Conservation (phyloP, 345 rosid species). For the Hypericum androsaemum region DNA sequence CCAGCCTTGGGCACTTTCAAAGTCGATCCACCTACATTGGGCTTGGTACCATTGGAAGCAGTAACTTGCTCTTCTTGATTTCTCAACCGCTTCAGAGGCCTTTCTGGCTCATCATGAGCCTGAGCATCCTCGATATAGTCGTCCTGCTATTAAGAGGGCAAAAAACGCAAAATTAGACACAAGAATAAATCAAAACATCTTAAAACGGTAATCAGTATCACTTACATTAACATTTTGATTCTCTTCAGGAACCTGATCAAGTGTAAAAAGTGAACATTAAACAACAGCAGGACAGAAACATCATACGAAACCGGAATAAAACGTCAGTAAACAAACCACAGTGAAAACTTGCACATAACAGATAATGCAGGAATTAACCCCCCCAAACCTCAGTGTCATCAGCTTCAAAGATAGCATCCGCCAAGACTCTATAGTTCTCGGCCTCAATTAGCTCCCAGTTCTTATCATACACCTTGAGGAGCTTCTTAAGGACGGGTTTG, state of each 20-base stretch:
- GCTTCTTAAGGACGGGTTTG: conserved; percentile 33
- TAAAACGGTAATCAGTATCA: conserved; percentile 2
- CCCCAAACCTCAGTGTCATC: conserved; percentile 29
- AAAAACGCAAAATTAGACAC: conserved; percentile 4
- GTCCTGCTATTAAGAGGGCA: conserved; percentile 24
- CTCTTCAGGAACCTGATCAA: conserved; percentile 32
- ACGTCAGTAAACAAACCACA: neutral
- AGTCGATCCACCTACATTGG: conserved; percentile 17
- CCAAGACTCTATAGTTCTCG: conserved; percentile 42
- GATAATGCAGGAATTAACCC: neutral
- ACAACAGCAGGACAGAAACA: neutral
- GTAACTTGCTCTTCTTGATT: conserved; percentile 34
- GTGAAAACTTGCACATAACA: neutral
- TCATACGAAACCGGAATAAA: neutral
- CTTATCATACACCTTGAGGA: conserved; percentile 24
- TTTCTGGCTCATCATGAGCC: conserved; percentile 36
- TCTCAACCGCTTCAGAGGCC: conserved; percentile 63
- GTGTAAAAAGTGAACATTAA: conserved; percentile 8
- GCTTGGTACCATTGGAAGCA: conserved; percentile 16
- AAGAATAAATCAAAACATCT: conserved; percentile 1
- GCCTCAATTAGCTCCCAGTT: conserved; percentile 57
- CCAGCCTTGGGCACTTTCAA: conserved; percentile 23
- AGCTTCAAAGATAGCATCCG: conserved; percentile 46
- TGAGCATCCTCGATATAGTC: conserved; percentile 34
- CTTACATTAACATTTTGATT: conserved; percentile 31